A percentile compares a stretch with the other conserved stretches of the same genome.
These are phyloP conservation scores for Parietaria judaica DNA, from an alignment of 306 rosid species.

Conservation along the genomic window DNA sequence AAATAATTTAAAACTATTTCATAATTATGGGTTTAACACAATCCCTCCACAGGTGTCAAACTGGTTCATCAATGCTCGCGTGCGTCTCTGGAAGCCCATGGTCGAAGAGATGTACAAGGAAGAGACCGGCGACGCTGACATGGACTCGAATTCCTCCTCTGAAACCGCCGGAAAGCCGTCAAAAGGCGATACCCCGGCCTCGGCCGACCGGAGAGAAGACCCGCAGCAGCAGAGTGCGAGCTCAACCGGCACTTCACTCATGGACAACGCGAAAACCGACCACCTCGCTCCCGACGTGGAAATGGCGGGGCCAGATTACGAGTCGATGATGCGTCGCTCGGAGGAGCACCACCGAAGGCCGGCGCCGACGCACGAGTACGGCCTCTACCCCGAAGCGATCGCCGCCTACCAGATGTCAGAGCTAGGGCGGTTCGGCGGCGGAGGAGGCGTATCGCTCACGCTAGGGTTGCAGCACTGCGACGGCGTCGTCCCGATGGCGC, in stretches of 20 bases:
- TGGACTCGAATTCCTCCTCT: slow-evolving; percentile 60
- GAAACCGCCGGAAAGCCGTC: slow-evolving; percentile 46
- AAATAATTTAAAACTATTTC: too few species aligned
- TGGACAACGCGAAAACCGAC: slow-evolving; percentile 37
- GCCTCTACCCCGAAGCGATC: slow-evolving; percentile 30
- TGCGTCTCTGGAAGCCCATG: slow-evolving; percentile 91
- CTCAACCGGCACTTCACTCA: slow-evolving; percentile 34
- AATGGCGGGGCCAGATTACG: slow-evolving; percentile 31
- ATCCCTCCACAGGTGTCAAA: slow-evolving; percentile 54
- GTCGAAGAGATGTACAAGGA: slow-evolving; percentile 86
- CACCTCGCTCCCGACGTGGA: slow-evolving; percentile 35
- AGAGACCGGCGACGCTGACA: slow-evolving; percentile 51
- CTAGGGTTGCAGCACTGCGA: slow-evolving; percentile 78
- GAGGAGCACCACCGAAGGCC: slow-evolving; percentile 43
- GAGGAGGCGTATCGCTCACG: slow-evolving; percentile 58
- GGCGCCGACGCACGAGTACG: slow-evolving; percentile 31
- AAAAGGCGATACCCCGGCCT: slow-evolving; percentile 36
- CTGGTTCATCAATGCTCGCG: slow-evolving; percentile 86
- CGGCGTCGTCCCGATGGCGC: slow-evolving; percentile 40
- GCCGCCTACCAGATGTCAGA: slow-evolving; percentile 53
- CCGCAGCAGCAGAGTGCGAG: slow-evolving; percentile 45
- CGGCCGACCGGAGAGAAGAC: slow-evolving; percentile 44
- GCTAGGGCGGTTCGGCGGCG: slow-evolving; percentile 43
- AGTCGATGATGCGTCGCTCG: slow-evolving; percentile 27
- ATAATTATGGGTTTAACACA: not conserved